Percentiles rank a stretch among this genome's conserved stretches.
These are phyloP conservation scores for Inonotus hispidus DNA, from an alignment of 1,284 basidiomycete species.

Conservation along the genomic window DNA sequence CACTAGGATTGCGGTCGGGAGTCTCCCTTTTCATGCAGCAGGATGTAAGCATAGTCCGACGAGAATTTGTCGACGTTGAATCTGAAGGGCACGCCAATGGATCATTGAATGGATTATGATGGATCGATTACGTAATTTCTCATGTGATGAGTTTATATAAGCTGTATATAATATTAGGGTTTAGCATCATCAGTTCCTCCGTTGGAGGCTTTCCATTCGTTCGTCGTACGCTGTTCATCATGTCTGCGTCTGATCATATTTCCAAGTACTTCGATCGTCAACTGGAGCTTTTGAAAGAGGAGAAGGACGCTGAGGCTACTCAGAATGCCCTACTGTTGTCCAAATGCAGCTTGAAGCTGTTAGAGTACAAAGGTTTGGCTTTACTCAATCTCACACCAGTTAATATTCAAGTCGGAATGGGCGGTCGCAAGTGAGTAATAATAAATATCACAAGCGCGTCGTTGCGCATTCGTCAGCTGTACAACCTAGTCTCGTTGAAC, in stretches of 20 bases:
- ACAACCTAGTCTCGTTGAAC: constrained; percentile 71
- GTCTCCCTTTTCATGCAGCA: background rate
- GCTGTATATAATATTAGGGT: too few relatives aligned
- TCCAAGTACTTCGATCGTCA: constrained; percentile 65
- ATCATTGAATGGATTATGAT: too few relatives aligned
- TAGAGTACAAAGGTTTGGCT: constrained; percentile 85
- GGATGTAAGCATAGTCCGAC: too few relatives aligned
- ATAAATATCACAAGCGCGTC: background rate
- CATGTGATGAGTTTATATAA: too few relatives aligned
- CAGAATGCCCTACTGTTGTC: constrained; percentile 76
- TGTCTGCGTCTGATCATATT: background rate
- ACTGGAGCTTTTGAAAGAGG: constrained; percentile 58
- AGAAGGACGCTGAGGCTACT: constrained; percentile 81
- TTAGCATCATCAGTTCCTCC: too few relatives aligned
- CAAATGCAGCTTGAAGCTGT: constrained; percentile 77
- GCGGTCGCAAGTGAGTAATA: constrained; percentile 77
- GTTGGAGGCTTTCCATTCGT: too few relatives aligned
- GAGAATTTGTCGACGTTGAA: too few relatives aligned
- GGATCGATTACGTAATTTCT: too few relatives aligned
- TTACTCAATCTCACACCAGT: constrained; percentile 69
- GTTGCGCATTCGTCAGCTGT: background rate
- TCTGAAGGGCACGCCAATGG: too few relatives aligned
- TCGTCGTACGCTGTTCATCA: background rate
- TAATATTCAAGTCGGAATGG: constrained; percentile 73
- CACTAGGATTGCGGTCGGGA: background rate